Base-by-base conservation (phyloP, 441 rosid species). In the Pelargonium citronellum region DNA sequence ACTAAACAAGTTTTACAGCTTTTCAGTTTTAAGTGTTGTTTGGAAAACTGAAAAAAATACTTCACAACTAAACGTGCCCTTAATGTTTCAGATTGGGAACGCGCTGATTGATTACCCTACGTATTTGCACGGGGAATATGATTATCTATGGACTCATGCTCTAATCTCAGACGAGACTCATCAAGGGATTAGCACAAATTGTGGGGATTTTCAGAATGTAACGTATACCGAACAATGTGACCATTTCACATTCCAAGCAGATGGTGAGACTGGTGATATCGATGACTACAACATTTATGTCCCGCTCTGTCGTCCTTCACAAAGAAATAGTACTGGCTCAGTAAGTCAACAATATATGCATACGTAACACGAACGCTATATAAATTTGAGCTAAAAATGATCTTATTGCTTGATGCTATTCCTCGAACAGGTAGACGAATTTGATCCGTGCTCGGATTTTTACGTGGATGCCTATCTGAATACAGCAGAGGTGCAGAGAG, bases 71-170 rank as follows among this genome's bases (percentile, higher is more conserved):
- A 30, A 30, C 34, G 1, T 30, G 4, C 34, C 4, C 34, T 30
- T 30, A 15, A 4, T 57, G 22, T 15, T 72, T 58, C 77, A 83
- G 80, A 79, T 81, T 1, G 83, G 87, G 11, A 83, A 83, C 17
- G 80, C 79, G 3, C 68, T 69, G 75, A 64, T 83, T 8, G 80
- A 83, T 15, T 68, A 75, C 41, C n/a, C 1, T 1, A 72, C 69
- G 17, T 41, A 39, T 12, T 0, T 0, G 0, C 47, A 0, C 13
- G 84, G 83, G 2, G 0, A 22, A 12, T 61, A 24, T 1, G 83
- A 81, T 30, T 79, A 75, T 3, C 10, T 60, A 12, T 74, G 75
- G 80, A 71, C 73, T 0, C 82, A 77, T 57, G 82, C 83, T 20
- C 37, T 83, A 34, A 81, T 47, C 60, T 83, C 81, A 0, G 74